Base-by-base conservation (phyloP, 148 eudicot genomes). In the Pouteria glomerata region DNA sequence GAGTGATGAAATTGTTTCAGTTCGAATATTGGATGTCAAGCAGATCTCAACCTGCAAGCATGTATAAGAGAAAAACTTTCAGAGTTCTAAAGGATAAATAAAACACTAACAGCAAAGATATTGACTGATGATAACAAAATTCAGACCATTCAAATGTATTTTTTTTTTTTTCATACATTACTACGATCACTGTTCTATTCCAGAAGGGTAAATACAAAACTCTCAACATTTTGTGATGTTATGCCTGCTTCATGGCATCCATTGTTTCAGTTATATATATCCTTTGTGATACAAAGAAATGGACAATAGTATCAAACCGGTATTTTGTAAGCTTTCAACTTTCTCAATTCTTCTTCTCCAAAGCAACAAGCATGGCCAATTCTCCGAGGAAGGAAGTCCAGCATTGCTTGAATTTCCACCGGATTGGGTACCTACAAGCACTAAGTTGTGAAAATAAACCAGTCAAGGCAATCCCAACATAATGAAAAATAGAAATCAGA, bases 281-380 rank as follows among this genome's bases (percentile, higher is more conserved):
- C 23, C 18, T 37, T 61, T n/a, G 50, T 61, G 21, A 68, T 26
- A 33, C 3, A 63, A 14, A 67, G 57, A 16, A 42, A 52, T 47
- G 12, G 64, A 37, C 26, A 57, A 27, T 65, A 52, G 59, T 58
- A 72, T 71, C 80, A 57, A 51, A 95, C 98, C 82, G 98, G 98
- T 44, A 95, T 95, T 70, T 88, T 84, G 48, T 77, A 76, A 24
- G 76, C 62, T 71, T 88, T 88, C 58, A 95, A 70, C 79, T 80
- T 88, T 69, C 60, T 73, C 98, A 96, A 88, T 68, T 92, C 89
- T n/a, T 88, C 90, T 68, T 89, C 96, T 78, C 78, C 86, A 79
- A 95, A 76, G 87, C 83, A 95, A 78, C 98, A 95, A 69, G 98
- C 98, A 74, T 95, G 98, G 53, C 98, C 97, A 80, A 95, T 84